Base-by-base conservation (phyloP, 305 asterid genomes). In the Fraxinus dipetala region DNA sequence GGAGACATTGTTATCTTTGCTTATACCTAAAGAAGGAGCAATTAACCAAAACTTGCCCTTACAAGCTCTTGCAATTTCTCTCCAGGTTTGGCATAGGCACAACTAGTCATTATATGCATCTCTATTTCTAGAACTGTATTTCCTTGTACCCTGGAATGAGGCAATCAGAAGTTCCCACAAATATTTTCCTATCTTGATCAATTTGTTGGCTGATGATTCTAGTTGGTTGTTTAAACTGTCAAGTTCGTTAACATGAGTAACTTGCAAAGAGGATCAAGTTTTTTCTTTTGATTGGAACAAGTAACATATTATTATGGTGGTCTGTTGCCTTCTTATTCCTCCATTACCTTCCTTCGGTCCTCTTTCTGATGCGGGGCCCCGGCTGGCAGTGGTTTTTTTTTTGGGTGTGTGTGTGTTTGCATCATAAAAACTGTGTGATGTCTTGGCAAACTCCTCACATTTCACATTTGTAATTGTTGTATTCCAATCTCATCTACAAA, bases 21-120 rank as follows among this genome's bases (percentile, higher is more conserved):
- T 96, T 76, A 91, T 85, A 86, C 90, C 98, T 79, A 89, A 85
- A 65, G 97, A 94, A 85, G 95, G 88, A 89, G 87, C 92, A 78
- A 85, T 89, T 65, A 79, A 87, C 85, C 88, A 90, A 81, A 83
- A 85, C 78, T 51, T 93, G 80, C 91, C 94, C 30, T 83, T 94
- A 63, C 93, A 89, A 81, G 92, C 94, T 81, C 97, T 96, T 61
- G 97, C 99, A 79, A 91, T 93, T 77, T 92, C 99, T 63, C 94
- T 94, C 79, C 99, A 96, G 99, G 99, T 95, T 73, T 70, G 79
- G 11, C 76, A 45, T 75, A 70, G 70, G 76, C 73, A 38, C 70
- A 79, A 28, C 40, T 78, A 30, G 59, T 74, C 67, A 20, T 31
- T 31, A 48, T 31, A 79, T 32, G 34, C 72, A 28, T 28, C 45